Evolutionary conservation across 768 basidiomycete genomes (phyloP).

Genomic region (Tricholoma bakamatsutake): DNA sequence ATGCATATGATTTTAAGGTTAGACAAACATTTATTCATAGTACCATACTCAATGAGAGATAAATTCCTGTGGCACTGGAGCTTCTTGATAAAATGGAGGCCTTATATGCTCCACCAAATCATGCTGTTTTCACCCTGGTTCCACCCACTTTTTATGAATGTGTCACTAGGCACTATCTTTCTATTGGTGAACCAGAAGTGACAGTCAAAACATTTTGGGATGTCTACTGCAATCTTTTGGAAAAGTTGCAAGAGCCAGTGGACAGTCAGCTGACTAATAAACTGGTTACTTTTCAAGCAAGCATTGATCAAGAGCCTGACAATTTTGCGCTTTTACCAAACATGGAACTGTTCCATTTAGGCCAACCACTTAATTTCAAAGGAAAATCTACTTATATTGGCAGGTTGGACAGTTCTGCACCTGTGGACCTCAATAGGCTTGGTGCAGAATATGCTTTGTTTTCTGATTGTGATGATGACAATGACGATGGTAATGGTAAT

Average conservation of each 20-base stretch:
- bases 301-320: too few species aligned
- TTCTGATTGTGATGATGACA: too few species aligned
- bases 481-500: too few species aligned
- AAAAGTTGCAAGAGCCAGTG: too few species aligned
- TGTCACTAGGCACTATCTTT: slow-evolving; percentile 17
- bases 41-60: too few species aligned
- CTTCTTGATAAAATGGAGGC: slow-evolving; percentile 4
- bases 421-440: too few species aligned
- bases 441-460: too few species aligned
- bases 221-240: too few species aligned
- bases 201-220: background rate
- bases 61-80: slow-evolving; percentile 9
- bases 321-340: too few species aligned
- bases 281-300: too few species aligned
- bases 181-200: slow-evolving; percentile 8
- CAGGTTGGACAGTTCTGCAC: background rate
- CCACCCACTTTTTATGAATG: slow-evolving; percentile 22
- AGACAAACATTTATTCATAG: too few species aligned
- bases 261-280: too few species aligned
- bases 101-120: slow-evolving; percentile 25
- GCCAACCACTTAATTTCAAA: background rate
- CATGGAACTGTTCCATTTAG: background rate
- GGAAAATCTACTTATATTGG: background rate
- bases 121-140: slow-evolving; percentile 29
- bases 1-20: slow-evolving; percentile 9